Base-by-base conservation (phyloP, 179 eudicot genomes). In the Gypsophila paniculata region DNA sequence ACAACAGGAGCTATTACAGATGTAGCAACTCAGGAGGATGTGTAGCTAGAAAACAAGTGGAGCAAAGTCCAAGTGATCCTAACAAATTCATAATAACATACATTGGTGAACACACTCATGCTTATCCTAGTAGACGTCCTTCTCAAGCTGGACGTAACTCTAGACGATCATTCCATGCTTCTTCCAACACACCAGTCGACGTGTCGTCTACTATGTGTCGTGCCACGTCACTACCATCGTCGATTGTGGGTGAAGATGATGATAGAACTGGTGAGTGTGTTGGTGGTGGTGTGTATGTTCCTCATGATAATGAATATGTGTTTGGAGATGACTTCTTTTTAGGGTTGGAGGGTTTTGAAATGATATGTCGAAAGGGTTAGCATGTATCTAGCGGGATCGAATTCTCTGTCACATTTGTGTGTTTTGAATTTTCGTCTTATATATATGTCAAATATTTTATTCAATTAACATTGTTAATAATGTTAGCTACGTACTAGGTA, bases 11-110 rank as follows among this genome's bases (percentile, higher is more conserved):
- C 82, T 92, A 92, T 51, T 92, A 92, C 73, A 87, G 89, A 73
- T 90, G 96, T 63, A 92, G 98, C 75, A 87, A 86, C 75, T 72
- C 82, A 71, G 85, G 82, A 68, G 98, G 92, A 2, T 93, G 98
- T 70, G 59, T 67, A 55, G 98, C 98, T 75, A 87, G 95, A 67
- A 93, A 89, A 72, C 98, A 90, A 81, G 96, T 93, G 9, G 98
- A 93, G 63, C 82, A 85, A 32, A 93, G 96, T 75, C 74, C 64
- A 11, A 77, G 60, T 1, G 84, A 86, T 26, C 85, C 91, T 1
- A 75, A 82, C 19, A 81, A 80, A 67, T 89, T 78, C 67, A 61
- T 81, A 34, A 76, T 91, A 17, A 89, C 93, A 70, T 93, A 93
- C 89, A 85, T 90, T 2, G 88, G 86, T 8, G 98, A 93, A 4